Evolutionary conservation across 1,139 yeast species (phyloP), one percentile per base, ranked within the genome.

Genomic region (Groenewaldozyma auringiensis): DNA sequence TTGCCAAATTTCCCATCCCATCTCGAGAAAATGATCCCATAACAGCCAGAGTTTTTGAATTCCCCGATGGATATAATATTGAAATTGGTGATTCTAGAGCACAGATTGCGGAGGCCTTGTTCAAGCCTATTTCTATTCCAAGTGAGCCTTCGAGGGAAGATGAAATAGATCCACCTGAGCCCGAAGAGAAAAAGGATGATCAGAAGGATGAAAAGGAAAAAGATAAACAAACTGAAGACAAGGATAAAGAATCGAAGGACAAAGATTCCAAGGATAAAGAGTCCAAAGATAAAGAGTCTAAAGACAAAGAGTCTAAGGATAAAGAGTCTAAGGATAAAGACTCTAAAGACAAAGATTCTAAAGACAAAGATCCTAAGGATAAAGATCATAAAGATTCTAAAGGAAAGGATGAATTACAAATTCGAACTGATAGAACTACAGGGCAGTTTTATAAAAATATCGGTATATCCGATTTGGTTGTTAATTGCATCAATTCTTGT

Each of bases 381-480:
- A 46, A 44, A 9, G 47, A 45, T 21, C 49, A n/a, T n/a, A 60
- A 4, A 52, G 53, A 33, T 35, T 53, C 31, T 42, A 44, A 25
- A 13, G 31, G 11, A 8, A 13, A 8, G 8, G 31, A 25, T 13
- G 13, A 13, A 8, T 8, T 25, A 13, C 11, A 25, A 13, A 8
- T 25, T 8, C 31, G 31, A 29, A 53, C 56, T 27, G 55, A 55
- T 39, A 46, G 56, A 13, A 45, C 53, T 14, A 49, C 55, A 6
- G 42, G 49, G 3, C 52, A 49, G 3, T 55, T 56, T 43, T 47
- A 45, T 13, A 20, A 25, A 4, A 45, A 52, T 17, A 60, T 74
- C 53, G 95, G 95, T 1, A 59, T 89, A 17, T 75, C 87, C 0
- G 82, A 79, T 51, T 69, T 92, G 51, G 78, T 88, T 27, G 74